A percentile compares a stretch with the other conserved stretches of the same genome.
Conservation (phyloP, 2,329 filamentous ascomycete genomes). For the Cordyceps fumosorosea region DNA sequence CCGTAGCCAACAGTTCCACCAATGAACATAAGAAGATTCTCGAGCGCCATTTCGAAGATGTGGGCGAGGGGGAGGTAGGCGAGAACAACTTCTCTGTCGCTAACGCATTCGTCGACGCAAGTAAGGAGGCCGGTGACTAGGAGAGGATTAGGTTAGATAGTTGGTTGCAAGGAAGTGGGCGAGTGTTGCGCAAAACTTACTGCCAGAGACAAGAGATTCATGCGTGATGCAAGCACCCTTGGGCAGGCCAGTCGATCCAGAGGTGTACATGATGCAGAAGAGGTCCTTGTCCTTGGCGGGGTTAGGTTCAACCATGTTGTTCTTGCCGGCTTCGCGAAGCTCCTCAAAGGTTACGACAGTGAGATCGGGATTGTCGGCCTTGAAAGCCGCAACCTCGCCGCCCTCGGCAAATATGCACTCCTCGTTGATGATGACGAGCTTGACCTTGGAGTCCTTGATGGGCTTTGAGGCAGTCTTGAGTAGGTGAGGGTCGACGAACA, state of each 20-base stretch:
- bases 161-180: not conserved
- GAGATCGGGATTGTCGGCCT: slow-evolving; percentile 47
- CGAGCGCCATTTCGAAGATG: slow-evolving; percentile 93
- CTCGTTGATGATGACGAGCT: slow-evolving; percentile 58
- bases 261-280: slow-evolving; percentile 83
- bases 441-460: slow-evolving; percentile 50
- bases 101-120: slow-evolving; percentile 71
- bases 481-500: slow-evolving; percentile 82
- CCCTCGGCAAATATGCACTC: slow-evolving; percentile 44
- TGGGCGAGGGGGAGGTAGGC: slow-evolving; percentile 93
- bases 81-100: slow-evolving; percentile 70
- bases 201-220: slow-evolving; percentile 67
- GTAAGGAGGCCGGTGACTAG: slow-evolving; percentile 70
- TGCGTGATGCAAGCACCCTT: slow-evolving; percentile 86
- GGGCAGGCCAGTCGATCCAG: slow-evolving; percentile 79
- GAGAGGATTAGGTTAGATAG: slow-evolving; percentile 12
- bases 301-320: slow-evolving; percentile 63
- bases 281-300: slow-evolving; percentile 69
- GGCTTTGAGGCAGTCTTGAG: slow-evolving; percentile 52
- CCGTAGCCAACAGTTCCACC: slow-evolving; percentile 92
- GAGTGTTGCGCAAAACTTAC: slow-evolving; percentile 33
- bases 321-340: slow-evolving; percentile 51
- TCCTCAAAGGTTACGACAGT: slow-evolving; percentile 49
- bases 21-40: slow-evolving; percentile 83
- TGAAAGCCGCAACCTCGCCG: slow-evolving; percentile 49